Conservation (phyloP, 495 filamentous ascomycete species). For the Podospora sp. region DNA sequence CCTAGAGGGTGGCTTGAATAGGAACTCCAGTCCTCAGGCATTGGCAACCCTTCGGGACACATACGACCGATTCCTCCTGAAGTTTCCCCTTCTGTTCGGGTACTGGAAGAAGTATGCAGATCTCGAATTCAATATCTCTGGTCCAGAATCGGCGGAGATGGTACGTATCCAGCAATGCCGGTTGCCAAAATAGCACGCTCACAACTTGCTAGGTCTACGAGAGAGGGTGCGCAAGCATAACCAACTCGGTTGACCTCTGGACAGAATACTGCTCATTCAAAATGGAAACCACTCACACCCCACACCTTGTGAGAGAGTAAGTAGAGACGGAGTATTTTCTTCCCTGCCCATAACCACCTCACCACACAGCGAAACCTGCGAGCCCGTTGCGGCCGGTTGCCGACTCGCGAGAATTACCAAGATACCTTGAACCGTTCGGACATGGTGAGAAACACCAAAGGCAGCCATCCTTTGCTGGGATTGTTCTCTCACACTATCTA, state of each 20-base stretch:
- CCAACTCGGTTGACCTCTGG: constrained; percentile 94
- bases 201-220: constrained; percentile 74
- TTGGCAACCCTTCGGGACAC: constrained; percentile 80
- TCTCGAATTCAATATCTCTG: constrained; percentile 92
- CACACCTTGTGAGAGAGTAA: constrained; percentile 99
- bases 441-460: constrained; percentile 58
- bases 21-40: constrained; percentile 93
- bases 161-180: constrained; percentile 47
- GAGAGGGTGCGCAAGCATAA: constrained; percentile 89
- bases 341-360: constrained; percentile 59
- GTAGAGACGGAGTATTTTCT: constrained; percentile 72
- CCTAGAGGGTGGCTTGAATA: constrained; percentile 90
- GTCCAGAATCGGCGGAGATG: constrained; percentile 97
- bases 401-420: constrained; percentile 28
- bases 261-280: constrained; percentile 97
- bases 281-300: constrained; percentile 91
- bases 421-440: constrained; percentile 37
- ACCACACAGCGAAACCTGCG: constrained; percentile 41
- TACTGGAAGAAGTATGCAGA: constrained; percentile 99
- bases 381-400: constrained; percentile 32
- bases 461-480: constrained; percentile 51
- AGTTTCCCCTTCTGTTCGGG: constrained; percentile 93
- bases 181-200: background rate
- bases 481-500: constrained; percentile 60
- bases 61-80: constrained; percentile 91